Base-by-base conservation (phyloP, 768 basidiomycete species). In the Lactifluus pinguis region DNA sequence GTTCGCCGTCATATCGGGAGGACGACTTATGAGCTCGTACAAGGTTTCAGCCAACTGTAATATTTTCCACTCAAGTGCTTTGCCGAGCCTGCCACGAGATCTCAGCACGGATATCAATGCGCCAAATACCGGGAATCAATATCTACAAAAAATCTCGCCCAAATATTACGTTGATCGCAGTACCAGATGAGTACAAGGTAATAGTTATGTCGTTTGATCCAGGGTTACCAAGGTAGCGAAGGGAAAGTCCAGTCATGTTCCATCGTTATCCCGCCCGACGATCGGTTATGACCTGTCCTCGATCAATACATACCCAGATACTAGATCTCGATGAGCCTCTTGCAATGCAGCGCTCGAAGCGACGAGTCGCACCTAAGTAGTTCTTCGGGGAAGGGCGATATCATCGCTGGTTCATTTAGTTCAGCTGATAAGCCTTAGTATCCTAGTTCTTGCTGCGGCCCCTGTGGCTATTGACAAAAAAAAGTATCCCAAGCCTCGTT, bases 201-300 rank as follows among this genome's bases (percentile, higher is more conserved):
- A 34, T 5, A 11, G n/a, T 55, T 54, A 15, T 54, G 38, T 30
- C n/a, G 10, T 49, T n/a, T 54, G 38, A 54, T 54, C 25, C 48
- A 25, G 53, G 42, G 54, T 47, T 38, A 52, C 50, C 60, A 54
- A 57, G 60, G 49, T 13, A 47, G 60, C 60, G 41, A 48, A 41
- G 50, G 19, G 9, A 52, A 47, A 13, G n/a, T 15, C 29, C 44
- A 53, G 36, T 9, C 17, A 53, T 44, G 41, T 4, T 32, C 11
- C 32, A 21, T 44, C 7, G 41, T 19, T 38, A 21, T 49, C 19
- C 49, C 47, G 42, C 17, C 55, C 49, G 50, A 57, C 49, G 42
- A 52, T 52, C 55, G 55, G 55, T 29, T 39, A 19, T 51, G 48
- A 30, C 10, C 1, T 45, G 13, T 47, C 42, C 54, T 36, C 54